phyloP scores from a whole-genome alignment of 2,329 filamentous ascomycete species.

The Trichoderma sp. region DNA sequence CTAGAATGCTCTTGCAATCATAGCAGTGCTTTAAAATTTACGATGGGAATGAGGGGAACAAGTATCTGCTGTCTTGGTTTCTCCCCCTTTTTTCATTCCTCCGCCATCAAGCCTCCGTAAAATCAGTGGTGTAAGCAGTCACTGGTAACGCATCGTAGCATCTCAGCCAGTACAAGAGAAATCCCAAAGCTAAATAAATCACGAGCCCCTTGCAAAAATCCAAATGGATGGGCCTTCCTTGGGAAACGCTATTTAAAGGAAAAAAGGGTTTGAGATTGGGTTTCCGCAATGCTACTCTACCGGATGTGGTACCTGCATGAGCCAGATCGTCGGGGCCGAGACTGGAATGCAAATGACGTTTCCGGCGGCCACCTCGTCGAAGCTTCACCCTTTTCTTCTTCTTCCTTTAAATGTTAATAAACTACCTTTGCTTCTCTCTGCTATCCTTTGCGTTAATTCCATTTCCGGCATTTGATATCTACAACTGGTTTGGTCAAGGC shows the following conservation, averaged over 20 bases:
- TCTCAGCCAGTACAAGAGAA: not conserved
- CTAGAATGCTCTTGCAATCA: not conserved
- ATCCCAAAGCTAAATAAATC: not conserved
- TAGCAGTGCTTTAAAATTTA: not conserved
- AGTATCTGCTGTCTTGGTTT: not conserved
- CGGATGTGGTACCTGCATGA: not conserved
- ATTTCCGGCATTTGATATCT: not conserved
- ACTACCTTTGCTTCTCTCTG: not conserved
- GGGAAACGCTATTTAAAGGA: not conserved
- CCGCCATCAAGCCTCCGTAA: not conserved
- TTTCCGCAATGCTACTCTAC: not conserved
- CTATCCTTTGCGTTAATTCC: not conserved
- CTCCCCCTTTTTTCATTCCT: not conserved
- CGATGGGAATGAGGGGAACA: not conserved
- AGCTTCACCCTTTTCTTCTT: not conserved
- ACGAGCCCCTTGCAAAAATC: not conserved
- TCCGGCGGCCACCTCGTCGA: not conserved
- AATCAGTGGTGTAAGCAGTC: not conserved
- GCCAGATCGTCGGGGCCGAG: not conserved
- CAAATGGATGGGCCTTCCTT: not conserved
- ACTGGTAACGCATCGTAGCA: not conserved
- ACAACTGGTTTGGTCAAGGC: not conserved
- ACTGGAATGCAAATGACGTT: conserved; percentile 15
- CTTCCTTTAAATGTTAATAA: not conserved
- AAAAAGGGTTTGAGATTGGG: not conserved